Evolutionary conservation across 2,329 filamentous ascomycete species (phyloP), one percentile per base, ranked within the genome.

Genomic region (Pezicula rhizophila): DNA sequence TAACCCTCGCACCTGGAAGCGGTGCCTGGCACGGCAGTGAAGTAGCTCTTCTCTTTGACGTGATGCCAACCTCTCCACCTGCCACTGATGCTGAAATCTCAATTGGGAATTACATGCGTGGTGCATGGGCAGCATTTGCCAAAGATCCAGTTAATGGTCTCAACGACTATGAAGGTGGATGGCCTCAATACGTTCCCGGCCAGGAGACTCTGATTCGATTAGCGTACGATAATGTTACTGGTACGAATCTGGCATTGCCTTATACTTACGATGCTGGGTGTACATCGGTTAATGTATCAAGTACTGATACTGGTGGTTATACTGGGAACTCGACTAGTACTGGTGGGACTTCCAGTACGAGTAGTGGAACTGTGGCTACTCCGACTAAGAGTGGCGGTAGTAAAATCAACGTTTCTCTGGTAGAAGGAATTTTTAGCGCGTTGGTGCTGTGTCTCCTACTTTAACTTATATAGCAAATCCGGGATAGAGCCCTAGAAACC

Each of bases 81-180:
- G 45, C 54, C 1, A 66, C 64, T 0, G 15, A 46, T 8, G 60
- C 60, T 38, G 57, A 70, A 47, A 52, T 58, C 28, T 52, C 48
- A 8, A 57, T 69, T 5, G 63, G 56, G 15, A 54, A 59, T 15
- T 69, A 67, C 38, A 60, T 70, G 48, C 60, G 65, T n/a, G 62
- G 62, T 2, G 68, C 68, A 10, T 70, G 68, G 66, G 61, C 67
- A 0, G 56, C 66, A 1, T 71, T 71, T 53, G 67, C 68, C 11
- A 69, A 66, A 47, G 57, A 70, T 51, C 66, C 69, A 2, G 48
- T 47, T 8, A 55, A 63, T 15, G 68, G 68, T 2, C 50, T 70
- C 25, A 57, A 47, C 12, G 55, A 45, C 2, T 61, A 58, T 45
- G 34, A 51, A 42, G 53, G 45, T 8, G 52, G 54, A n/a, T 61